phyloP scores from a whole-genome alignment of 2,329 filamentous ascomycete species.

The Penicillium sp. region DNA sequence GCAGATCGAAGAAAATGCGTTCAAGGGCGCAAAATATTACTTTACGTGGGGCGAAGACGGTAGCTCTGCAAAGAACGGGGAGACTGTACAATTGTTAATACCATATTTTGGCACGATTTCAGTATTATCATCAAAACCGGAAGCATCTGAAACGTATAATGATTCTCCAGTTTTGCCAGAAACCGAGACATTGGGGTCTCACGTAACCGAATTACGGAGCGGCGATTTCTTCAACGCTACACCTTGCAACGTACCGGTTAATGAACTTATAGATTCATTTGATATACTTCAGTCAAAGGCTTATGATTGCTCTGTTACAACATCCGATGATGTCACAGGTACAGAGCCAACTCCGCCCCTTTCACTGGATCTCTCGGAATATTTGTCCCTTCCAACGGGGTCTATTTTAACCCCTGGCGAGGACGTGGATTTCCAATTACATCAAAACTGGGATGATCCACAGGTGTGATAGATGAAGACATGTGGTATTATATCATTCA shows the following conservation, averaged over 20 bases:
- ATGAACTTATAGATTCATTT: neutral
- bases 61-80: neutral
- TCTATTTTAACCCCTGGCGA: neutral
- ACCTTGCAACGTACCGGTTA: neutral
- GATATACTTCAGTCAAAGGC: neutral
- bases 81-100: neutral
- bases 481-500: neutral
- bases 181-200: neutral
- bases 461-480: neutral
- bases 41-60: neutral
- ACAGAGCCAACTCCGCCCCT: neutral
- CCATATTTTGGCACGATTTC: conserved; percentile 9
- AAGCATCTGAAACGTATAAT: neutral
- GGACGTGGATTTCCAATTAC: too few species aligned
- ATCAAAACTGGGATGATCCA: neutral
- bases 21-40: conserved; percentile 10
- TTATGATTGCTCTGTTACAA: neutral
- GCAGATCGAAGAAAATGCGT: conserved; percentile 11
- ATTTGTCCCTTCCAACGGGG: neutral
- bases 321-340: neutral
- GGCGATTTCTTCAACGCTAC: neutral
- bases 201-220: neutral
- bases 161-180: neutral
- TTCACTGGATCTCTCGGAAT: neutral
- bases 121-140: neutral